Conservation (phyloP, 176 grass and related monocot genomes). For the Leersia perrieri region DNA sequence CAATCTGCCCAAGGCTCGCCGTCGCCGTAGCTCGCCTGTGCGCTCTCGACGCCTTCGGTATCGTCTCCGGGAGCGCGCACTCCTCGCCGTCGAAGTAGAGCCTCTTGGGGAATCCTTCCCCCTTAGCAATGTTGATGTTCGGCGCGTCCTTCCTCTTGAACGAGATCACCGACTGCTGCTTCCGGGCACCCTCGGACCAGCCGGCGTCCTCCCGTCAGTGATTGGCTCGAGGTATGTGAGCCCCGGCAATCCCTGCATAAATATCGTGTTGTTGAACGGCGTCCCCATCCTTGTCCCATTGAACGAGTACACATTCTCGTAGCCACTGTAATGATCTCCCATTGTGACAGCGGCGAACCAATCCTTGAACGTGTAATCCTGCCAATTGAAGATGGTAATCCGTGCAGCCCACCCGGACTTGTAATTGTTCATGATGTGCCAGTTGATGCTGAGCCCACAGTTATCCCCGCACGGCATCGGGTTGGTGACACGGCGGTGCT, state of each 20-base stretch:
- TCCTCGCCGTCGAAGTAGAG: conserved; percentile 86
- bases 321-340: conserved; percentile 51
- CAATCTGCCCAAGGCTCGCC: neutral
- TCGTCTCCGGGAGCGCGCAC: conserved; percentile 59
- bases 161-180: conserved; percentile 79
- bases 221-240: conserved; percentile 48
- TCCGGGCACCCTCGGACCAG: conserved; percentile 48
- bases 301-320: conserved; percentile 92
- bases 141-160: conserved; percentile 61
- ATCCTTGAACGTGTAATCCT: conserved; percentile 82
- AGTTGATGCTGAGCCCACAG: conserved; percentile 90
- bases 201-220: conserved; percentile 41
- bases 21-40: neutral
- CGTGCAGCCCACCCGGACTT: conserved; percentile 68
- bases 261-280: conserved; percentile 59
- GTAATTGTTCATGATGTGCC: conserved; percentile 83
- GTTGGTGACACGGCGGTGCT: conserved; percentile 50
- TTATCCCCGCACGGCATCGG: conserved; percentile 62
- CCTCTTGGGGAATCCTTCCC: conserved; percentile 68
- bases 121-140: conserved; percentile 44
- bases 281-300: conserved; percentile 54
- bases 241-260: conserved; percentile 76
- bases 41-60: conserved; percentile 36
- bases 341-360: conserved; percentile 83
- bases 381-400: conserved; percentile 94